Evolutionary conservation across 768 basidiomycete species (phyloP).

Genomic region (Pleurotus sapidus): DNA sequence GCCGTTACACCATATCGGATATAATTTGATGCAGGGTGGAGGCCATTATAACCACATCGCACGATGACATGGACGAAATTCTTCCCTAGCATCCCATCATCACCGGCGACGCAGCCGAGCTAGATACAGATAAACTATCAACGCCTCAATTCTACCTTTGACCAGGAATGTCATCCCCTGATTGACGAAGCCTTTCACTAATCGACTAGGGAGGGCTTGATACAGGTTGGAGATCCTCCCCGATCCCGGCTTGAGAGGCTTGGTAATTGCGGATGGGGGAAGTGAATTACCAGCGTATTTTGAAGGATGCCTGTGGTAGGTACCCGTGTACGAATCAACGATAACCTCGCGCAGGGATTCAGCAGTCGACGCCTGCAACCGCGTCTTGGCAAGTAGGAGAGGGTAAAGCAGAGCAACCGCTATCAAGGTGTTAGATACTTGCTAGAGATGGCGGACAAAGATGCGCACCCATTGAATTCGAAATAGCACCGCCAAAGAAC

Average conservation of each 20-base stretch:
- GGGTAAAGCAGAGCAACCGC: constrained; percentile 52
- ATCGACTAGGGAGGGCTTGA: constrained; percentile 49
- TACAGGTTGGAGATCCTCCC: constrained; percentile 41
- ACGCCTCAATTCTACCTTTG: constrained; percentile 39
- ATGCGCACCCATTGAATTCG: constrained; percentile 44
- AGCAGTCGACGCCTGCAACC: constrained; percentile 41
- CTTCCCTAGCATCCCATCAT: too few relatives aligned
- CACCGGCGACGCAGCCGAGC: not conserved
- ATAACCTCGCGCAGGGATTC: constrained; percentile 31
- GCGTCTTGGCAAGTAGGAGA: constrained; percentile 58
- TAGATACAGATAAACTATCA: constrained; percentile 19
- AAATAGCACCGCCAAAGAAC: constrained; percentile 54
- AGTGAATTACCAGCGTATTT: constrained; percentile 2
- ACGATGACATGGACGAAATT: not conserved
- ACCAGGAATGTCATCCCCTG: constrained; percentile 58
- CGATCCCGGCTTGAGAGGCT: constrained; percentile 10
- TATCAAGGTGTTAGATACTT: constrained; percentile 8
- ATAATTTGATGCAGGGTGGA: constrained; percentile 4
- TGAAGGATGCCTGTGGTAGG: constrained; percentile 7
- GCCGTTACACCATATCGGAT: constrained; percentile 55
- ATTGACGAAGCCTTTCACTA: constrained; percentile 51
- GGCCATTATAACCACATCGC: too few relatives aligned
- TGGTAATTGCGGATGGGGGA: not conserved
- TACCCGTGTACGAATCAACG: constrained; percentile 30
- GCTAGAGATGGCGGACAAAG: not conserved